Evolutionary conservation across 352 stramenopile genomes (phyloP), one percentile per base, ranked within the genome.

Genomic region (Pythium dissotocum): DNA sequence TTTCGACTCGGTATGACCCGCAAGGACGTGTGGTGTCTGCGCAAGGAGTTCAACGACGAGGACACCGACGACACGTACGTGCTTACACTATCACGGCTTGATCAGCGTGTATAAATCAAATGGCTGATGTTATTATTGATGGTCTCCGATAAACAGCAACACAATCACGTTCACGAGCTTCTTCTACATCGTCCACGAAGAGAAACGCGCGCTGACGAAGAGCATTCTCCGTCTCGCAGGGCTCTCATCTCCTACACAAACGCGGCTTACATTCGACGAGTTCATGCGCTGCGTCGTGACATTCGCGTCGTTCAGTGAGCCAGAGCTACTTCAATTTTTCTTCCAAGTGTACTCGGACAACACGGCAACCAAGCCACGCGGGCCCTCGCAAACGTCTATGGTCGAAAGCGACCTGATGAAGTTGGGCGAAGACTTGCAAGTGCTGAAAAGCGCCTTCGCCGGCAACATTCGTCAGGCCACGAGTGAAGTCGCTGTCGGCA

Each of bases 121-220:
- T 24, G 26, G 1, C 6, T 24, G n/a, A 33, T 40, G 21, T 44
- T 30, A 30, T 30, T 30, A 30, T 30, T 30, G 28, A 30, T 33
- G 8, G 26, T 28, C 42, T 65, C 26, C 48, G 26, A 46, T 51
- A 12, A 14, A 12, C 40, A 73, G 67, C 1, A 55, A 68, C 26
- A 73, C 54, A 28, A 73, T 73, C 61, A 73, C 67, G 0, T 21
- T 65, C 0, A 54, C 60, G 2, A 73, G 67, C 42, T 68, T 89
- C 64, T 89, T 89, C 63, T 84, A 78, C 57, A 62, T 91, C n/a
- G 80, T 91, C 18, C 70, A 79, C 8, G 73, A 89, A 49, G 63
- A 84, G 24, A 71, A 69, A 40, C 74, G 80, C 24, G 69, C 77
- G 10, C 44, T 91, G 21, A 86, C 78, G 2, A 71, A 72, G 16